Conservation (phyloP, 169 alveolate species). For the Plasmodium billcollinsi region DNA sequence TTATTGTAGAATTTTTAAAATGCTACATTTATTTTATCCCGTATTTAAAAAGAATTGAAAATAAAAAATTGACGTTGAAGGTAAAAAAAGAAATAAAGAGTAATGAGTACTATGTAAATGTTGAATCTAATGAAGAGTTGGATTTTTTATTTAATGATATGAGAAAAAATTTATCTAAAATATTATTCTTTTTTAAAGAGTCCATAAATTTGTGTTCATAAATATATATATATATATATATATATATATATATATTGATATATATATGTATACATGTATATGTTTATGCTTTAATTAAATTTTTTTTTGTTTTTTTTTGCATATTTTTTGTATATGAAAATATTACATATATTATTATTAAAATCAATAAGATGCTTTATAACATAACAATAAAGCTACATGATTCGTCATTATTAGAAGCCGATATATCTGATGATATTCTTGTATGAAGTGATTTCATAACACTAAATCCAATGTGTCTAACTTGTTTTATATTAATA, state of each 20-base stretch:
- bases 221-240: too few species aligned
- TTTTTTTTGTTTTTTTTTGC: too few species aligned
- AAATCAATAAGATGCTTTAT: background rate
- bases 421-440: slow-evolving; percentile 53
- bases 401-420: slow-evolving; percentile 62
- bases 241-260: too few species aligned
- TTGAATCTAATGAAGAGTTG: slow-evolving; percentile 2
- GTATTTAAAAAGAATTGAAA: slow-evolving; percentile 30
- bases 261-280: too few species aligned
- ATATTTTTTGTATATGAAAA: too few species aligned
- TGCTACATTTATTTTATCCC: slow-evolving; percentile 44
- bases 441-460: slow-evolving; percentile 55
- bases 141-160: slow-evolving; percentile 46
- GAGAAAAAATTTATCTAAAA: slow-evolving; percentile 42
- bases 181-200: slow-evolving; percentile 43
- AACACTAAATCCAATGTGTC: slow-evolving; percentile 60
- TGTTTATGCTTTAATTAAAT: too few species aligned
- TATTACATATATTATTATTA: too few species aligned
- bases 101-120: background rate
- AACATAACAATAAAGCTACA: slow-evolving; percentile 51
- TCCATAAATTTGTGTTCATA: background rate
- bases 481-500: slow-evolving; percentile 67
- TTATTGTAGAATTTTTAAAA: slow-evolving; percentile 46
- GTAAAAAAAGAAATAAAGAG: slow-evolving; percentile 26
- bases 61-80: slow-evolving; percentile 22